Evolutionary conservation across 1,284 basidiomycete genomes (phyloP), one percentile per base, ranked within the genome.

Genomic region (Cryptococcus sp.): DNA sequence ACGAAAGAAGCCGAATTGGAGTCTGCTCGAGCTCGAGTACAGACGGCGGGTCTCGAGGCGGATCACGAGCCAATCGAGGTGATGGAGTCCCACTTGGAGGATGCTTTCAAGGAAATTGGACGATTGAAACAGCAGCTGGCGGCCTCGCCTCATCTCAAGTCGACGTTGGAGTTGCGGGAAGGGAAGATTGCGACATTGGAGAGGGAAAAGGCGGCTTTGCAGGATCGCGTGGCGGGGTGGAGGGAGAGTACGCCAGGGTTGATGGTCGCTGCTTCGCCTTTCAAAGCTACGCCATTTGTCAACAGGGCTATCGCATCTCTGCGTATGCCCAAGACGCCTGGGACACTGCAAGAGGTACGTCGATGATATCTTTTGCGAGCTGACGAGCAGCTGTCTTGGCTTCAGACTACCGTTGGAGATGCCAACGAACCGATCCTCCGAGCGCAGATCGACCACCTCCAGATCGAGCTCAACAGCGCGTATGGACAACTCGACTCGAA

Each of bases 61-160:
- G 54, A 43, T 19, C 47, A 53, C 48, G 78, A 51, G 78, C 76
- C 26, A 50, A 67, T n/a, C 56, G 72, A 35, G 41, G 52, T 4
- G 59, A 75, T 93, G 36, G 86, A 92, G 65, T 76, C 78, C 5
- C 85, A 91, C 54, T 78, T 93, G 22, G 85, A 88, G 53, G 79
- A 82, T 1, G 89, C 90, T 0, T 79, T 87, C 63, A 81, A 77
- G 60, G 87, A 92, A 66, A 86, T 91, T 50, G 85, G 83, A 0
- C 79, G 82, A 18, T 74, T 94, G 39, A 81, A 80, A 43, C 77
- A 81, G 1, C 69, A 86, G 41, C 74, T 91, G 22, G 78, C 49
- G 0, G 54, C 59, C 2, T 51, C 61, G 0, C 69, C 68, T 1
- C 59, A 61, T 37, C 63, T 59, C 18, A 58, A 65, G 37, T 58